phyloP scores from a whole-genome alignment of 441 rosid genomes.

The Bruguiera hainesii region DNA sequence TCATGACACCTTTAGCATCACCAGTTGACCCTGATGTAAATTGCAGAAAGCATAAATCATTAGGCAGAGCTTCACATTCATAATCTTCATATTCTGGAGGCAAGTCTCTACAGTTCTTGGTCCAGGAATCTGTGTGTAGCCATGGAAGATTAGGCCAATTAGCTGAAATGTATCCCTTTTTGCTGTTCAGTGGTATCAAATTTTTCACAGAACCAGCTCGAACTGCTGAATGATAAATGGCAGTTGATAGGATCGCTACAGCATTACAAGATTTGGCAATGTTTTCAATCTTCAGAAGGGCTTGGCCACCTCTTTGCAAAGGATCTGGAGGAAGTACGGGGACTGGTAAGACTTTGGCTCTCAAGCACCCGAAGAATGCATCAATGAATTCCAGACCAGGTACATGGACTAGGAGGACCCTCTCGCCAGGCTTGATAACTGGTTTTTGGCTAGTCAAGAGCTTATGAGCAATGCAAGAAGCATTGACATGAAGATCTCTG shows the following conservation, averaged over 20 bases:
- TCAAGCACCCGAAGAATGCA: conserved; percentile 68
- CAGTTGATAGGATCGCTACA: conserved; percentile 58
- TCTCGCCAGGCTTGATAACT: conserved; percentile 52
- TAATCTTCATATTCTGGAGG: conserved; percentile 8
- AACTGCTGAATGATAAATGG: conserved; percentile 55
- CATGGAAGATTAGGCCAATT: conserved; percentile 71
- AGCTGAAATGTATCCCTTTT: conserved; percentile 32
- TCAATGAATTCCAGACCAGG: conserved; percentile 71
- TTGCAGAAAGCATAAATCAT: conserved; percentile 62
- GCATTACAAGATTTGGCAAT: conserved; percentile 53
- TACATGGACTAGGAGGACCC: conserved; percentile 56
- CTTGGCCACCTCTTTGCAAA: conserved; percentile 67
- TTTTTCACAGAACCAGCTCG: conserved; percentile 57
- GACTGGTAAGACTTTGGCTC: conserved; percentile 61
- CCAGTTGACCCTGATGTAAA: conserved; percentile 80
- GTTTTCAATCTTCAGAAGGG: conserved; percentile 65
- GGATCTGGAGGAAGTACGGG: conserved; percentile 84
- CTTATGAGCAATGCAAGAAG: conserved; percentile 50
- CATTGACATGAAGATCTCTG: conserved; percentile 45
- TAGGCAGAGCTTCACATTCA: conserved; percentile 35
- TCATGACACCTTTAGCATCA: conserved; percentile 76
- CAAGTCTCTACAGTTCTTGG: conserved; percentile 36
- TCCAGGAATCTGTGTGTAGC: conserved; percentile 68
- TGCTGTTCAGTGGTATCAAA: conserved; percentile 40
- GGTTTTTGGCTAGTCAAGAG: conserved; percentile 51